These are phyloP conservation scores for Globisporangium carolinianum DNA, from an alignment of 352 stramenopile species.

Conservation along the genomic window DNA sequence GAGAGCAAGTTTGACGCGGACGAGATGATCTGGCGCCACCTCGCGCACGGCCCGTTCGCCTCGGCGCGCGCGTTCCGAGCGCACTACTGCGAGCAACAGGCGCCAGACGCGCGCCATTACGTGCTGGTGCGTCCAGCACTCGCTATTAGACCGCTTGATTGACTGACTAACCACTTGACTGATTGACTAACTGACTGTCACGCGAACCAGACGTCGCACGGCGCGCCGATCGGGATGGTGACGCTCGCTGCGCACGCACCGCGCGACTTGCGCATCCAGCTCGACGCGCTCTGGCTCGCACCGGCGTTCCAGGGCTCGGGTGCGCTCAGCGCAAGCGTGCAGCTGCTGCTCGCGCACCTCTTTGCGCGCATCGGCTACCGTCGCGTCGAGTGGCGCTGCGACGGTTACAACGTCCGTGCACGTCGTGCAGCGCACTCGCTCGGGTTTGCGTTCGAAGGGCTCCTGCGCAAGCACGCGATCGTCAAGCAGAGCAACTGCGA, in stretches of 20 bases:
- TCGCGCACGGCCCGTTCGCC: slow-evolving; percentile 55
- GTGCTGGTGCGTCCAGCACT: slow-evolving; percentile 28
- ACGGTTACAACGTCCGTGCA: slow-evolving; percentile 83
- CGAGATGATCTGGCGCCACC: slow-evolving; percentile 73
- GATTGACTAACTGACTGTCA: not conserved
- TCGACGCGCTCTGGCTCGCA: slow-evolving; percentile 75
- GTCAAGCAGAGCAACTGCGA: slow-evolving; percentile 82
- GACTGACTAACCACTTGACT: too few species aligned
- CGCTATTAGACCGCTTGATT: not conserved
- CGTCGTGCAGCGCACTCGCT: slow-evolving; percentile 69
- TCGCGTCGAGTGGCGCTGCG: slow-evolving; percentile 82
- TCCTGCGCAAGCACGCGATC: slow-evolving; percentile 84
- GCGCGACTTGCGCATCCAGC: slow-evolving; percentile 65
- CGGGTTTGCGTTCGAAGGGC: slow-evolving; percentile 84
- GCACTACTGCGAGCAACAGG: slow-evolving; percentile 25
- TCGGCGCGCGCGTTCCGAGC: slow-evolving; percentile 25
- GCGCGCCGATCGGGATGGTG: slow-evolving; percentile 69
- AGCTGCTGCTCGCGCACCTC: slow-evolving; percentile 66
- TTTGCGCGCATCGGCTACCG: slow-evolving; percentile 67
- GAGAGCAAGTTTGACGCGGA: slow-evolving; percentile 58
- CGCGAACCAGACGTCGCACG: slow-evolving; percentile 27
- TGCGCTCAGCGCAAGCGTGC: slow-evolving; percentile 47
- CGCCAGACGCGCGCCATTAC: slow-evolving; percentile 41
- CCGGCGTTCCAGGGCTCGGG: slow-evolving; percentile 65
- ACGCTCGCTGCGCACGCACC: slow-evolving; percentile 69